Base-by-base conservation (phyloP, 371 early-diverging fungal species). In the Umbelopsis sp. region DNA sequence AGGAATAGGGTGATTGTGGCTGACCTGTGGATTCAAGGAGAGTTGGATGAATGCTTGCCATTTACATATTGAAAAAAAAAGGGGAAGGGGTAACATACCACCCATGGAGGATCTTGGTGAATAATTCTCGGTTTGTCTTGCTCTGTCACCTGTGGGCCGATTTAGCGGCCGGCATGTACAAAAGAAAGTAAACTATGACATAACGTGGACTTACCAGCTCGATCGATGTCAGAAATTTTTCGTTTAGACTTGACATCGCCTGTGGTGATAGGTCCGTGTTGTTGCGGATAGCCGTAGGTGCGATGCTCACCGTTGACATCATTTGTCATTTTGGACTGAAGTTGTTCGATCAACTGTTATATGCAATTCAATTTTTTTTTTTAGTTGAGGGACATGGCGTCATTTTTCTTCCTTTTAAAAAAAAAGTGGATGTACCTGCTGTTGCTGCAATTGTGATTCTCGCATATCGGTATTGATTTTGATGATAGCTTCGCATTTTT, bases 401-500 rank as follows among this genome's bases (percentile, higher is more conserved):
- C 4, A n/a, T 48, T n/a, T n/a, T 1, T 12, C 11, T 8, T 6
- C 6, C 6, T 48, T 48, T 48, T 3, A 57, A 14, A 35, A 37
- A 37, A 18, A 25, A 52, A 18, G 48, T 12, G 5, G 16, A 10
- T 48, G 48, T 57, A 57, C 57, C 57, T 57, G 32, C 14, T 57
- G 57, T 35, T 57, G 57, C 14, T 57, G 57, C 35, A 57, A 18
- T 18, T 57, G 57, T 6, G 57, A 18, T 57, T 57, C 32, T 18
- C 35, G 29, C 57, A 57, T 35, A 18, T 57, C 57, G 16, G 57
- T 16, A 57, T 57, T 57, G 4, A 57, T 35, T 35, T 57, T 57
- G 29, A 57, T 57, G 7, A 57, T 57, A 16, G 35, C 32, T 10
- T 57, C 57, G n/a, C 57, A 57, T 57, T 57, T 57, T n/a, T 37